A percentile compares a stretch with the other conserved stretches of the same genome.
Conservation (phyloP, 139 green algal species). For the Coelastrella sp. region DNA sequence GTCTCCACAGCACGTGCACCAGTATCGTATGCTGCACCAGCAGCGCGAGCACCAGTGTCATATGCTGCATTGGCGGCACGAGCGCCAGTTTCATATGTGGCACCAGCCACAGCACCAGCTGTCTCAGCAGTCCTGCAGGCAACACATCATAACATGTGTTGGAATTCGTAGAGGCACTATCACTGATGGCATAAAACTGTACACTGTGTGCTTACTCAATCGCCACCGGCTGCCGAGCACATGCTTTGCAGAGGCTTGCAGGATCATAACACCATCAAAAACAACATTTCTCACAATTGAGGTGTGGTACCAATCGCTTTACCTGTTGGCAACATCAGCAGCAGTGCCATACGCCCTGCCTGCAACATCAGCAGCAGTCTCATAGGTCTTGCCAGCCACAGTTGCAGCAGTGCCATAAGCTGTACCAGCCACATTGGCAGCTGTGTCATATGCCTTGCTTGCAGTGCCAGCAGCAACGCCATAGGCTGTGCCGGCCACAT, state of each 20-base stretch:
- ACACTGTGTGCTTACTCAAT: too few relatives aligned
- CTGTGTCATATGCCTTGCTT: background rate
- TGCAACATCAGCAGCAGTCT: background rate
- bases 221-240: too few relatives aligned
- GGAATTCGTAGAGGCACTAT: too few relatives aligned
- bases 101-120: background rate
- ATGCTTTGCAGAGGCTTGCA: too few relatives aligned
- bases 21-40: conserved; percentile 12
- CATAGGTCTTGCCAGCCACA: background rate
- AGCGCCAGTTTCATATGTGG: background rate
- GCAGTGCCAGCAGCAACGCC: conserved; percentile 5
- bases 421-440: background rate
- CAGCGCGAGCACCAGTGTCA: background rate
- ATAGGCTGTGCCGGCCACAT: conserved; percentile 26
- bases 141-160: background rate
- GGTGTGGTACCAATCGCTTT: too few relatives aligned
- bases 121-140: conserved; percentile 1
- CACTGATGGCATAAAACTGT: too few relatives aligned
- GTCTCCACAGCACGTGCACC: background rate
- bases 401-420: background rate
- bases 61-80: background rate
- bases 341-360: background rate
- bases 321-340: background rate
- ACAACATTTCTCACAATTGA: too few relatives aligned
- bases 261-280: too few relatives aligned